A percentile compares a stretch with the other conserved stretches of the same genome.
Evolutionary conservation across 2,329 filamentous ascomycete species (phyloP).

Genomic region (Sporothrix brunneoviolacea): DNA sequence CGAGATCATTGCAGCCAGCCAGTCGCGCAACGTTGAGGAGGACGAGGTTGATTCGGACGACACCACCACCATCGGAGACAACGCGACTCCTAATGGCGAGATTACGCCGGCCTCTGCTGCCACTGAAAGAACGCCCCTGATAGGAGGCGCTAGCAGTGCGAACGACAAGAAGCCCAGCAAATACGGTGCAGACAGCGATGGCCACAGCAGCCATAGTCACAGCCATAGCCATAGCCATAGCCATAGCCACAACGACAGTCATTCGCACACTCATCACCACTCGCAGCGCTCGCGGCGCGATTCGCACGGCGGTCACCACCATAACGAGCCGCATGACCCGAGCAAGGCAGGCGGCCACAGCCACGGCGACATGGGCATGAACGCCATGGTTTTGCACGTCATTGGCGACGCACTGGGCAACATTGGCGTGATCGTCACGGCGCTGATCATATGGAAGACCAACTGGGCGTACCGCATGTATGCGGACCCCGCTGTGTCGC

Average conservation of each 20-base stretch:
- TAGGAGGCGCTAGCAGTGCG: constrained; percentile 20
- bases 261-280: constrained; percentile 23
- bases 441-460: constrained; percentile 86
- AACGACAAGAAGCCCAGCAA: constrained; percentile 20
- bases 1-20: constrained; percentile 73
- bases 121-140: constrained; percentile 35
- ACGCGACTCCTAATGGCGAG: neutral
- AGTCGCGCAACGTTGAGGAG: constrained; percentile 49
- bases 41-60: constrained; percentile 40
- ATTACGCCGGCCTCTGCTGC: constrained; percentile 21
- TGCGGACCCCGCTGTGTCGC: constrained; percentile 83
- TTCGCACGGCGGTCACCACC: constrained; percentile 61
- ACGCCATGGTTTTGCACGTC: constrained; percentile 68
- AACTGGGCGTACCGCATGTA: constrained; percentile 76
- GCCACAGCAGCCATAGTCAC: constrained; percentile 25
- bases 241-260: constrained; percentile 22
- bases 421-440: constrained; percentile 75
- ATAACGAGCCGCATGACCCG: constrained; percentile 77
- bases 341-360: constrained; percentile 65
- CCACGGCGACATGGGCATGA: constrained; percentile 93
- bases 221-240: constrained; percentile 23
- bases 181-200: constrained; percentile 8
- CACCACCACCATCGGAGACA: constrained; percentile 30
- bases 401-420: constrained; percentile 82
- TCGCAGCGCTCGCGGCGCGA: constrained; percentile 34